Percentiles rank a stretch among this genome's conserved stretches.
These are phyloP conservation scores for Pseudocercospora fuligena DNA, from an alignment of 2,329 filamentous ascomycete genomes.

Conservation along the genomic window DNA sequence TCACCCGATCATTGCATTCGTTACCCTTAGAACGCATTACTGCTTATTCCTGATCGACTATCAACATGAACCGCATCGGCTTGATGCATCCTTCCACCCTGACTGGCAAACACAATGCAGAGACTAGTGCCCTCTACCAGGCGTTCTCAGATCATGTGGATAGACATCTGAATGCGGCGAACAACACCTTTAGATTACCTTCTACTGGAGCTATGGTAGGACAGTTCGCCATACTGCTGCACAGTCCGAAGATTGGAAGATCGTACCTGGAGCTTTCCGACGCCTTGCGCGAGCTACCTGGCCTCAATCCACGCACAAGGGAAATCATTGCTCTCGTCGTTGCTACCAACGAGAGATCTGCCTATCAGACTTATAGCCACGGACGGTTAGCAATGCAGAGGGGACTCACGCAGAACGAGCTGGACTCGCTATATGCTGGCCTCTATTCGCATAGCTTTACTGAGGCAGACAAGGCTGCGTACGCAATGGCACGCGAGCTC, in stretches of 20 bases:
- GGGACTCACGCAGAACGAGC: conserved; percentile 17
- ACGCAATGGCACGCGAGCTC: conserved; percentile 19
- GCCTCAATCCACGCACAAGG: conserved; percentile 8
- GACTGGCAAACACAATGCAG: conserved; percentile 24
- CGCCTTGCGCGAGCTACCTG: conserved; percentile 13
- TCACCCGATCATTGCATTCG: not conserved
- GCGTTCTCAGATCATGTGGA: conserved; percentile 18
- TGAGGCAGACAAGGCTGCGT: conserved; percentile 13
- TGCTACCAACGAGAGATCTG: conserved; percentile 14
- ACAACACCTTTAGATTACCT: conserved; percentile 18
- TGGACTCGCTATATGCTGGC: conserved; percentile 17
- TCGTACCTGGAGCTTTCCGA: conserved; percentile 16
- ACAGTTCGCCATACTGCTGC: conserved; percentile 20
- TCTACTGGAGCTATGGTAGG: conserved; percentile 23
- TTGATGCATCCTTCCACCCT: conserved; percentile 25
- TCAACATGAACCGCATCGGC: conserved; percentile 23
- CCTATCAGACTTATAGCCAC: conserved; percentile 17
- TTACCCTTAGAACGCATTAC: not conserved
- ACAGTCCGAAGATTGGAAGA: conserved; percentile 20
- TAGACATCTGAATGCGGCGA: not conserved
- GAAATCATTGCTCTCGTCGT: conserved; percentile 23
- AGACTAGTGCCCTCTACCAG: conserved; percentile 22
- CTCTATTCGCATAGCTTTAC: conserved; percentile 17
- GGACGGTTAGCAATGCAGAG: not conserved
- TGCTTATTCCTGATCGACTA: not conserved